Percentiles rank a stretch among this genome's conserved stretches.
Evolutionary conservation across 139 green algal species (phyloP).

Genomic region (Chloropicon primus): DNA sequence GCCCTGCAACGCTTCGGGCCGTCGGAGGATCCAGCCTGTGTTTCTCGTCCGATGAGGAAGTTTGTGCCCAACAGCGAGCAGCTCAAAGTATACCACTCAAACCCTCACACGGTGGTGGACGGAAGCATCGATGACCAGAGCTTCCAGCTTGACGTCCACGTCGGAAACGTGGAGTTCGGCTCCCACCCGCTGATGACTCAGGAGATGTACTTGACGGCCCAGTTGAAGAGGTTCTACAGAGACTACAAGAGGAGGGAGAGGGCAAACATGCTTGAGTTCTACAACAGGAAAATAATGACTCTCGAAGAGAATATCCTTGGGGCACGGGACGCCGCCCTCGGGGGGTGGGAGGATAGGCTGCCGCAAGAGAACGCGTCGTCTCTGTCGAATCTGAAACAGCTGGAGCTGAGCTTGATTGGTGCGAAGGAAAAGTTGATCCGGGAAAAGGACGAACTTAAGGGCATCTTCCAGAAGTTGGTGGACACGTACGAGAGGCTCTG

Average conservation of each 20-base stretch:
- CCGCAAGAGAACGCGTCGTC: not conserved
- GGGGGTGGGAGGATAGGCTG: not conserved
- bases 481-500: not conserved
- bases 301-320: not conserved
- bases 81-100: not conserved
- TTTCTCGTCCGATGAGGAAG: not conserved
- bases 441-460: not conserved
- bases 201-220: not conserved
- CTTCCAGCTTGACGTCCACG: not conserved
- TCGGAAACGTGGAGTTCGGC: not conserved
- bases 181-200: not conserved
- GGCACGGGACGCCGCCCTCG: not conserved
- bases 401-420: not conserved
- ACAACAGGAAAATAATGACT: not conserved
- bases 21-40: not conserved
- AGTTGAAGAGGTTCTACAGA: not conserved
- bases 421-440: not conserved
- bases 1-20: not conserved
- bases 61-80: not conserved
- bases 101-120: not conserved
- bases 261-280: not conserved
- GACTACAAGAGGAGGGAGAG: not conserved
- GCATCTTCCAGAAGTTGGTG: not conserved
- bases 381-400: not conserved
- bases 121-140: not conserved